Evolutionary conservation across 257 asterid species (phyloP), one percentile per base, ranked within the genome.

Genomic region (Sherardia arvensis): DNA sequence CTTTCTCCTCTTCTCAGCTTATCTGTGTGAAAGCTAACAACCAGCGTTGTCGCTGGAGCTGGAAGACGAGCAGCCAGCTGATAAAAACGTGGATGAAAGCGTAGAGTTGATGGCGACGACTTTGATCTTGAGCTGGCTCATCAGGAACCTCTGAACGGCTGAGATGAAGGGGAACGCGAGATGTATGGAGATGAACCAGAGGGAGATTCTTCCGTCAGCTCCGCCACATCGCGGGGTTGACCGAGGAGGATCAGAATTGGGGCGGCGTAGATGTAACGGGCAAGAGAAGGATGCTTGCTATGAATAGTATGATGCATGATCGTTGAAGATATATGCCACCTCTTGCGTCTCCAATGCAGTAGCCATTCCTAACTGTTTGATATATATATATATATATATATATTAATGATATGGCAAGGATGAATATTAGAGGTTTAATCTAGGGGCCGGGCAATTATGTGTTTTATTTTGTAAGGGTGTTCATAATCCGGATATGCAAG

Each of bases 311-410:
- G 30, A 78, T 40, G 79, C 82, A 78, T 6, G 79, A 74, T 18
- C 78, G 66, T 29, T 77, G 81, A 76, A 77, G 66, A 23, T 77
- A 69, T 57, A 73, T 73, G 12, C 78, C 81, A 66, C 63, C 55
- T 67, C 53, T 71, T 74, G 25, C 1, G 79, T 78, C 64, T 78
- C 82, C 62, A 78, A 47, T 36, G 77, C 79, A 10, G 77, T 78
- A 28, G 82, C 77, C 82, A 78, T 78, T 4, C 82, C 82, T 28
- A 78, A 27, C 82, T 60, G 40, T 33, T n/a, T n/a, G n/a, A n/a
- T n/a, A n/a, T n/a, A n/a, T n/a, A n/a, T n/a, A n/a, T n/a, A n/a
- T n/a, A n/a, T n/a, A n/a, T n/a, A n/a, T n/a, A n/a, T n/a, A n/a
- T n/a, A n/a, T n/a, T n/a, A n/a, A n/a, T n/a, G n/a, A n/a, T n/a